Conservation (phyloP, 192 early-diverging fungal genomes). For the Spizellomyces sp. region DNA sequence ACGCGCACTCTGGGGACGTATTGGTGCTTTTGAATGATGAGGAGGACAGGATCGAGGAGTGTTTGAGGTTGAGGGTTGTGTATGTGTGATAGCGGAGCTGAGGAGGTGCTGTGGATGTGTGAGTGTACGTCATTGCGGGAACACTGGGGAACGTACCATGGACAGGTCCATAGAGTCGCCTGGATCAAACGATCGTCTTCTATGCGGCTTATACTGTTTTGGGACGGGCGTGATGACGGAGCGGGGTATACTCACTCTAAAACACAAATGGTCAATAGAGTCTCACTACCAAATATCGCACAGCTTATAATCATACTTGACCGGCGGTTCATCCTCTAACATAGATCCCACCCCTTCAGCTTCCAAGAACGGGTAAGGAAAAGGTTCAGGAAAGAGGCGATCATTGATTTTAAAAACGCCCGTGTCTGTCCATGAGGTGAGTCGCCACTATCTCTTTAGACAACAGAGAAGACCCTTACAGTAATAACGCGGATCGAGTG, state of each 20-base stretch:
- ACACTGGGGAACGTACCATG: not conserved
- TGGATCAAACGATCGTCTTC: not conserved
- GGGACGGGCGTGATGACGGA: not conserved
- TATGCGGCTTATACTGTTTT: not conserved
- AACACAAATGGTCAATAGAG: not conserved
- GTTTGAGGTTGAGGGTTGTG: constrained; percentile 41
- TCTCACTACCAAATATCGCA: no score
- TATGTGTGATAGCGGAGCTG: constrained; percentile 26
- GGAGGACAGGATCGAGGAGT: constrained; percentile 51
- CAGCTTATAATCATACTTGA: no score
- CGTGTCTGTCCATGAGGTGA: no score
- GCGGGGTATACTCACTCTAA: not conserved
- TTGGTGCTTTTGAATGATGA: constrained; percentile 59
- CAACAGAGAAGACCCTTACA: no score
- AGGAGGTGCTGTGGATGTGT: not conserved
- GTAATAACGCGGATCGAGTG: no score
- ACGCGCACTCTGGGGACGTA: constrained; percentile 27
- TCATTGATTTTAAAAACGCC: no score
- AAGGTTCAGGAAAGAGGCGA: no score
- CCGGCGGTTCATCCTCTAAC: no score
- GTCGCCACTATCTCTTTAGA: no score
- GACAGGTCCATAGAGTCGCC: not conserved
- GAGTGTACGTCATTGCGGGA: not conserved
- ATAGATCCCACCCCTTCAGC: no score
- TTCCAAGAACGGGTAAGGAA: no score